phyloP scores from a whole-genome alignment of 495 filamentous ascomycete species.

The Umbilicaria muhlenbergii region DNA sequence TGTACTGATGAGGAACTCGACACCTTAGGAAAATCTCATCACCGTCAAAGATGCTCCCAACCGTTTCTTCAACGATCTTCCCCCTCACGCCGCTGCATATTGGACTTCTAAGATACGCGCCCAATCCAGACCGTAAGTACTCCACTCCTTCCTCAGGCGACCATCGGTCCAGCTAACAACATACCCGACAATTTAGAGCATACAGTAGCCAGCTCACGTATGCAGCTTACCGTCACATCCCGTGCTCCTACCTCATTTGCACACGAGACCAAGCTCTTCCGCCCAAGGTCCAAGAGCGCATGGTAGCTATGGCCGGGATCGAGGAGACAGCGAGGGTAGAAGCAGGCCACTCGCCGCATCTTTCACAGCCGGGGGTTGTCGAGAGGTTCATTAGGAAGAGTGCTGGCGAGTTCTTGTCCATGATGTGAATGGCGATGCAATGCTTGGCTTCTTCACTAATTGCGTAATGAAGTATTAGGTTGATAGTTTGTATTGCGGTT shows the following conservation, averaged over 20 bases:
- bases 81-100: neutral
- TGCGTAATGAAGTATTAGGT: too few species aligned
- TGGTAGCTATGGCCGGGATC: neutral
- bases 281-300: neutral
- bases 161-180: neutral
- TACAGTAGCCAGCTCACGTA: neutral
- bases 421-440: too few species aligned
- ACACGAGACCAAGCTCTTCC: neutral
- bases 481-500: too few species aligned
- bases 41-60: neutral
- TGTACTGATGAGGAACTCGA: too few species aligned
- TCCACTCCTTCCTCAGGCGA: neutral
- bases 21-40: neutral
- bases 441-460: too few species aligned
- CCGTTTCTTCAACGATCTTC: conserved; percentile 1
- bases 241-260: neutral
- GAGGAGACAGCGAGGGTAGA: neutral
- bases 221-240: neutral
- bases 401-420: neutral
- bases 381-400: neutral
- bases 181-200: neutral
- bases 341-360: conserved; percentile 2
- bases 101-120: neutral
- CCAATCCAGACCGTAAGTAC: neutral
- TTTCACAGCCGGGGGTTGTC: conserved; percentile 7